Percentiles rank a stretch among this genome's conserved stretches.
These are phyloP conservation scores for Triglochin maritima DNA, from an alignment of 106 monocot genomes.

Conservation along the genomic window DNA sequence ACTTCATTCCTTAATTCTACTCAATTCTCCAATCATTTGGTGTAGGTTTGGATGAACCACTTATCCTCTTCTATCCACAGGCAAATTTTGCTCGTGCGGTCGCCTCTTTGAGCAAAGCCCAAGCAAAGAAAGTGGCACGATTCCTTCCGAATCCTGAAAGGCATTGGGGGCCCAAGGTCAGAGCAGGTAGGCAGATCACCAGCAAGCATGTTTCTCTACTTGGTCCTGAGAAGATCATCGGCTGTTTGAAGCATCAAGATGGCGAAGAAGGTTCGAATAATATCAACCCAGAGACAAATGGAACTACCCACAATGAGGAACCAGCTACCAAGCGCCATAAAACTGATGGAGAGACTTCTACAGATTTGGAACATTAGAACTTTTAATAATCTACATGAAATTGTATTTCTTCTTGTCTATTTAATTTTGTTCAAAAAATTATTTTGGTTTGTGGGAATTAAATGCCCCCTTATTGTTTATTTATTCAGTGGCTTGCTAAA, in stretches of 20 bases:
- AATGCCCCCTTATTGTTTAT: too few species aligned
- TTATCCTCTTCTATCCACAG: constrained; percentile 15
- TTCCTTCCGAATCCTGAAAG: constrained; percentile 79
- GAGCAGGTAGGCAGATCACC: constrained; percentile 72
- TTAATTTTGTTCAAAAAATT: too few species aligned
- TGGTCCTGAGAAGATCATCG: constrained; percentile 26
- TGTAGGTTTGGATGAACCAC: not conserved
- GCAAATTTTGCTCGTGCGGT: constrained; percentile 67
- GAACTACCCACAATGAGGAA: constrained; percentile 12
- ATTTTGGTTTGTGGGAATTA: too few species aligned
- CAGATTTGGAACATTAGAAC: not conserved
- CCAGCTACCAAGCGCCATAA: constrained; percentile 52
- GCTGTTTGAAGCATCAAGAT: constrained; percentile 4
- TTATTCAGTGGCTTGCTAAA: too few species aligned
- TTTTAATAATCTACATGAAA: too few species aligned
- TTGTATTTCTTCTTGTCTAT: too few species aligned
- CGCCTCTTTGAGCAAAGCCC: constrained; percentile 65
- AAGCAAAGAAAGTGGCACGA: constrained; percentile 63
- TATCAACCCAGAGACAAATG: not conserved
- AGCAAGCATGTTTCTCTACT: constrained; percentile 70
- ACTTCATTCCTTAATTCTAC: not conserved
- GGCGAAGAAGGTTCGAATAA: not conserved
- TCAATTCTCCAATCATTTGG: not conserved
- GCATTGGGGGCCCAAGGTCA: constrained; percentile 83
- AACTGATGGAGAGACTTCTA: constrained; percentile 13